Conservation (phyloP, 495 filamentous ascomycete genomes). For the Neurospora sp. region DNA sequence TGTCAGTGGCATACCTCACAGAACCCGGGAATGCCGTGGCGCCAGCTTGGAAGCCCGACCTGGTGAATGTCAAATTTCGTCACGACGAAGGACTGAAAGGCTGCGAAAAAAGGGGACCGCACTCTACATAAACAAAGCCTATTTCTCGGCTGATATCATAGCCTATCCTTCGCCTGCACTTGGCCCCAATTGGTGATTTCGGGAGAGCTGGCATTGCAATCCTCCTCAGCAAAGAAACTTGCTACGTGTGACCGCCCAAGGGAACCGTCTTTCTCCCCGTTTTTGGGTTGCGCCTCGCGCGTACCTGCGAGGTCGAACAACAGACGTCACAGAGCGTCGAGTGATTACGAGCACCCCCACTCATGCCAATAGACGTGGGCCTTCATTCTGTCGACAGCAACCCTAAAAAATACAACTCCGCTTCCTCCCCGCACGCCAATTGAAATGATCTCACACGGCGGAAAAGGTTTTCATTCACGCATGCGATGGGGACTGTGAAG, state of each 20-base stretch:
- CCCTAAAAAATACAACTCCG: neutral
- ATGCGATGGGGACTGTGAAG: slow-evolving; percentile 1
- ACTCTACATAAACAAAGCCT: neutral
- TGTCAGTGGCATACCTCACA: neutral
- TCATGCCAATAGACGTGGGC: slow-evolving; percentile 8
- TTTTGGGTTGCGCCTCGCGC: neutral
- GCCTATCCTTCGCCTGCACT: neutral
- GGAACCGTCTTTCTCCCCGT: slow-evolving; percentile 1
- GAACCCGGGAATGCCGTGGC: neutral
- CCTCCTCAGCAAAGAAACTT: slow-evolving; percentile 3
- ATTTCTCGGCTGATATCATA: neutral
- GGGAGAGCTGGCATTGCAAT: neutral
- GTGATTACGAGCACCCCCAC: slow-evolving; percentile 4
- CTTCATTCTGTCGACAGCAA: slow-evolving; percentile 5
- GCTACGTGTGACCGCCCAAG: neutral
- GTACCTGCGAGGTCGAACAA: slow-evolving; percentile 6
- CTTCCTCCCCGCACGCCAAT: neutral
- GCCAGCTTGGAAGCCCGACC: neutral
- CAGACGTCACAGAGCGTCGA: slow-evolving; percentile 13
- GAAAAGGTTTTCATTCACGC: neutral
- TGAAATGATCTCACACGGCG: neutral
- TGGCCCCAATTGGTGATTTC: neutral
- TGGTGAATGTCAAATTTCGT: neutral
- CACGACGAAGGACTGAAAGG: neutral
- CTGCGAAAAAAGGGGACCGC: neutral